A percentile compares a stretch with the other conserved stretches of the same genome.
These are phyloP conservation scores for Fusarium subglutinans DNA, from an alignment of 2,329 filamentous ascomycete genomes.

Conservation along the genomic window DNA sequence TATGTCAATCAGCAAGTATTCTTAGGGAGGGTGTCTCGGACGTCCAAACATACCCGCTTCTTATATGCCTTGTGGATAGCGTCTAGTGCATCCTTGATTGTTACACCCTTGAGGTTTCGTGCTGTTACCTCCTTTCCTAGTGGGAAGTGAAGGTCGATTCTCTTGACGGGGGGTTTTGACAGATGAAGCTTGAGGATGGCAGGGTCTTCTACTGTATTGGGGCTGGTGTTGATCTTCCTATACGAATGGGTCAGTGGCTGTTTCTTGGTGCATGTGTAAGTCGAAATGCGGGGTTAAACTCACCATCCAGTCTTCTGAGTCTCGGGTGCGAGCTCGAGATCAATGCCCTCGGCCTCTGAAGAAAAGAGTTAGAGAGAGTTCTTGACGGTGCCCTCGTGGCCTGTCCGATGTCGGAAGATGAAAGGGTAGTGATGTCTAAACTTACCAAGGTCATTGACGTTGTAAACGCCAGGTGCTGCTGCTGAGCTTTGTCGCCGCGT, in stretches of 20 bases:
- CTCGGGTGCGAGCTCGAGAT: slow-evolving; percentile 79
- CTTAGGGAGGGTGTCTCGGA: background rate
- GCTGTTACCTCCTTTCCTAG: slow-evolving; percentile 88
- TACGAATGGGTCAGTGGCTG: slow-evolving; percentile 3
- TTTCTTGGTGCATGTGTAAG: background rate
- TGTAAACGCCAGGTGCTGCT: slow-evolving; percentile 71
- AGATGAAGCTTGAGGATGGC: slow-evolving; percentile 84
- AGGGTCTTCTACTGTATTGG: slow-evolving; percentile 80
- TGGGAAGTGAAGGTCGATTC: slow-evolving; percentile 92
- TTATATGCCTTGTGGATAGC: slow-evolving; percentile 97
- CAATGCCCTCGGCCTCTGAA: slow-evolving; percentile 76
- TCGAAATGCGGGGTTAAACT: slow-evolving; percentile 48
- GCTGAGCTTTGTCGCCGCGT: slow-evolving; percentile 78
- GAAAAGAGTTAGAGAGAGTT: slow-evolving; percentile 25
- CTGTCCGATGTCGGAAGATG: slow-evolving; percentile 20
- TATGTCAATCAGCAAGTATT: slow-evolving; percentile 2
- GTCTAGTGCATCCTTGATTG: slow-evolving; percentile 95
- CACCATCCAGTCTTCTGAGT: slow-evolving; percentile 92
- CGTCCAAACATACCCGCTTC: slow-evolving; percentile 77
- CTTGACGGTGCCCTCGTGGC: background rate
- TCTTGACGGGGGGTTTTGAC: slow-evolving; percentile 85
- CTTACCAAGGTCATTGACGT: slow-evolving; percentile 87
- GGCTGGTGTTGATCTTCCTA: slow-evolving; percentile 95
- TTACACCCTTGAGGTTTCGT: slow-evolving; percentile 92
- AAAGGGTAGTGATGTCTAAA: slow-evolving; percentile 20